Base-by-base conservation (phyloP, 2,329 filamentous ascomycete species). In the Alternaria sp. region DNA sequence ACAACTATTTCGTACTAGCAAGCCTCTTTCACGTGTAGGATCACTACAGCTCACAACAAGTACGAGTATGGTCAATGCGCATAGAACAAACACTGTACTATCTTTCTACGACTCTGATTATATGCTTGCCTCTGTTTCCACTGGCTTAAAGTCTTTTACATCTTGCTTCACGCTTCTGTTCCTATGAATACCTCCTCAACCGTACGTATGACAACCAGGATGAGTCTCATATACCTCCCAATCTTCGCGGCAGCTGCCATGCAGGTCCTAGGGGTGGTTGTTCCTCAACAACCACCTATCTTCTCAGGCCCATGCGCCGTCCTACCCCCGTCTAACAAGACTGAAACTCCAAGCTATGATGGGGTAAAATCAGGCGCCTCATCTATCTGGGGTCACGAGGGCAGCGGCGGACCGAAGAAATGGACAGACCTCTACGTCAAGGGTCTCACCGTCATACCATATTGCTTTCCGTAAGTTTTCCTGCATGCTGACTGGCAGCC, bases 401-500 rank as follows among this genome's bases (percentile, higher is more conserved):
- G 44, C 27, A 20, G 44, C 28, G 44, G 44, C 12, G 44, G 44
- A n/a, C 44, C 44, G 16, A 48, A 48, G 44, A 48, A 48, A 9
- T 48, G 44, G 44, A 48, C 44, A 28, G 44, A 48, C 27, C 44
- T 48, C n/a, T 48, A 48, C 27, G 28, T 48, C 27, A 48, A 48
- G 27, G 44, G 44, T 18, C 27, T 48, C 28, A 32, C 44, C 6
- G 27, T 48, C 27, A 30, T 48, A 48, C 44, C 44, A 28, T 48
- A 48, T 28, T 48, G 44, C 44, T 48, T 48, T 18, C 44, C 44
- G 32, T 36, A 36, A 36, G 32, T 36, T 14, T 36, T 36, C 32
- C 32, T 16, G 14, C 14, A 16, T 36, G 6, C 14, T 6, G 12
- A 36, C 32, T 36, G 12, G 32, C 32, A 12, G 14, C 14, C 12